Base-by-base conservation (phyloP, 2,329 filamentous ascomycete species). In the Alternaria sp. region DNA sequence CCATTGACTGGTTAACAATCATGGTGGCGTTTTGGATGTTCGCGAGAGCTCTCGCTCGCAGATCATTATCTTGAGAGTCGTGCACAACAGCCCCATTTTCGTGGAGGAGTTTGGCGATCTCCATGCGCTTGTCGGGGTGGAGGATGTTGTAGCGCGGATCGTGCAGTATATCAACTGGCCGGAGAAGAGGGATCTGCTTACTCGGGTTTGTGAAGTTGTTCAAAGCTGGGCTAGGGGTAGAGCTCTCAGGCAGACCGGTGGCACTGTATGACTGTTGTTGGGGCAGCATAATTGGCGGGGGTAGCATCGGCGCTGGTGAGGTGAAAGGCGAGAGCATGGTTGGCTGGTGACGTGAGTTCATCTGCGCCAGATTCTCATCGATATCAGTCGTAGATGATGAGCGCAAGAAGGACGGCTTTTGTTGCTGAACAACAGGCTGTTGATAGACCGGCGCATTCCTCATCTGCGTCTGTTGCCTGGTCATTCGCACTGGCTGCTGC, bases 331-430 rank as follows among this genome's bases (percentile, higher is more conserved):
- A 59, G 15, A 32, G 5, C 19, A 12, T 12, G 21, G 7, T 3
- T 7, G 13, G 9, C 5, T 44, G 10, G 1, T n/a, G 46, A 17
- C 19, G 12, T 1, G n/a, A 32, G 4, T 17, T 13, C 11, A 19
- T 21, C 3, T 21, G 45, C 12, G 26, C 23, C 17, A 32, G 8
- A 4, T 57, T 23, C 15, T 60, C 56, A 25, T 63, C 61, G 15
- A 59, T 17, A 57, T 63, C 54, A 15, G 61, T 57, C 1, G 61
- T 45, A 17, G 64, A 64, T 13, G 64, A 61, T 11, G 61, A 59
- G 46, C 28, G 49, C 13, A 43, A 17, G 19, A 46, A 12, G 6
- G 56, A 45, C 15, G 56, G 47, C n/a, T 65, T 17, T 23, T 43
- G 32, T 32, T 51, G 26, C 21, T 49, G 49, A 15, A 40, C 21